These are phyloP conservation scores for Microbotryum lychnidis-dioicae DNA, from an alignment of 1,284 basidiomycete genomes.

Conservation along the genomic window DNA sequence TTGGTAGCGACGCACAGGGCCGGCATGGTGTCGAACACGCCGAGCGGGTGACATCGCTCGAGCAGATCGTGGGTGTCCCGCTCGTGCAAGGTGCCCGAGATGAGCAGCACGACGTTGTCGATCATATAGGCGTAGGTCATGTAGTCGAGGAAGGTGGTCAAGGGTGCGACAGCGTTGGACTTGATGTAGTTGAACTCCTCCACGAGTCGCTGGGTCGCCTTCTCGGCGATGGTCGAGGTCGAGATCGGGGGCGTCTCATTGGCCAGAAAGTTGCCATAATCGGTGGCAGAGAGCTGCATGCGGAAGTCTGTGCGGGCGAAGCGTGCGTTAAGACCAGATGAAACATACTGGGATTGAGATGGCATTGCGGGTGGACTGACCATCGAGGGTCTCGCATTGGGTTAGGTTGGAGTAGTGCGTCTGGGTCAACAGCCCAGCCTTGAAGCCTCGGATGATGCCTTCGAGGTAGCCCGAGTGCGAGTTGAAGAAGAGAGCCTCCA, in stretches of 20 bases:
- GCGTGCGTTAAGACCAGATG: background rate
- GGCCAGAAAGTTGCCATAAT: slow-evolving; percentile 97
- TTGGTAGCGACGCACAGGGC: slow-evolving; percentile 98
- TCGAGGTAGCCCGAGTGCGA: slow-evolving; percentile 77
- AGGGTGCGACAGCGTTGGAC: slow-evolving; percentile 80
- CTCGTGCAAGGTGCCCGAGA: slow-evolving; percentile 95
- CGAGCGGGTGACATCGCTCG: slow-evolving; percentile 93
- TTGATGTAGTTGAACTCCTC: slow-evolving; percentile 94
- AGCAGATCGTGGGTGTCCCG: slow-evolving; percentile 94
- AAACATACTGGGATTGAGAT: slow-evolving; percentile 5
- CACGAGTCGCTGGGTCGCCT: slow-evolving; percentile 87
- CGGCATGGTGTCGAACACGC: slow-evolving; percentile 97
- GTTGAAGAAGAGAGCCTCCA: slow-evolving; percentile 84
- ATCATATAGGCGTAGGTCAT: slow-evolving; percentile 99
- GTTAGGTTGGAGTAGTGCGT: slow-evolving; percentile 87
- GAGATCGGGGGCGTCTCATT: slow-evolving; percentile 94
- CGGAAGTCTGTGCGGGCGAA: slow-evolving; percentile 59
- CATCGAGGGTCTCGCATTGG: slow-evolving; percentile 96
- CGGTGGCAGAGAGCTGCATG: slow-evolving; percentile 87
- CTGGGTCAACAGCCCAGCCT: slow-evolving; percentile 79
- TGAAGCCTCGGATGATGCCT: slow-evolving; percentile 90
- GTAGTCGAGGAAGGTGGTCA: slow-evolving; percentile 93
- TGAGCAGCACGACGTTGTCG: slow-evolving; percentile 96
- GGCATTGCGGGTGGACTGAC: slow-evolving; percentile 45
- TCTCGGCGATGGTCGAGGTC: slow-evolving; percentile 89